phyloP scores from a whole-genome alignment of 768 basidiomycete genomes.

The Phlebiopsis flavidoalba region DNA sequence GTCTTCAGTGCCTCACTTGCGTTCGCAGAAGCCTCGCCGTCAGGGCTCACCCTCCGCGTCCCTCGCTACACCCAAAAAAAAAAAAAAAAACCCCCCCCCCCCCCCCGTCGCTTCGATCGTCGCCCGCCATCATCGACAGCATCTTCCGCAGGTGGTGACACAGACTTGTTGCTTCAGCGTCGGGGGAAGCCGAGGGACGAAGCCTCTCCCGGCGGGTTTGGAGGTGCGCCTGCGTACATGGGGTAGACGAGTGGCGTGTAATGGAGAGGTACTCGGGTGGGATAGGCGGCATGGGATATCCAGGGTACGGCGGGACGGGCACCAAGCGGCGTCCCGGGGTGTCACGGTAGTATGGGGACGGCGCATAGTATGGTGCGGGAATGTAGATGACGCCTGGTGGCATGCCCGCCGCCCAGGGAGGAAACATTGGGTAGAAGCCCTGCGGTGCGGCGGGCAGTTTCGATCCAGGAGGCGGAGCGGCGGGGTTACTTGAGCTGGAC shows the following conservation, averaged over 20 bases:
- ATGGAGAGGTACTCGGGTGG: not conserved
- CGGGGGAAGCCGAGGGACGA: not conserved
- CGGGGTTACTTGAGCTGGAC: not conserved
- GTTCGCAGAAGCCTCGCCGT: not conserved
- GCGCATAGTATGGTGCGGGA: conserved; percentile 3
- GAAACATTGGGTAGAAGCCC: not conserved
- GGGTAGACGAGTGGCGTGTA: not conserved
- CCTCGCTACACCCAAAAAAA: too few relatives aligned
- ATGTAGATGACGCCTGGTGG: conserved; percentile 35
- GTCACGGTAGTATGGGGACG: conserved; percentile 11
- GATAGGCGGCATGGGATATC: not conserved
- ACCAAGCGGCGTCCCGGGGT: not conserved
- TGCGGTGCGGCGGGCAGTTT: not conserved
- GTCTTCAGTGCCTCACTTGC: not conserved
- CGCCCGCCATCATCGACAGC: not conserved
- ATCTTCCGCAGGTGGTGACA: not conserved
- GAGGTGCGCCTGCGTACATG: not conserved
- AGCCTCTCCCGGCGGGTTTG: not conserved
- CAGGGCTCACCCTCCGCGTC: not conserved
- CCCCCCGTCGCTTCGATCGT: not conserved
- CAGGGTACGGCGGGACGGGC: not conserved
- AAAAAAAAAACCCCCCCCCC: too few relatives aligned
- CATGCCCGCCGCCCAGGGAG: not conserved
- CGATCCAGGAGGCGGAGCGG: not conserved
- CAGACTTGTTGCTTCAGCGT: not conserved